These are phyloP conservation scores for Fulvia fulva DNA, from an alignment of 2,329 filamentous ascomycete species.

Conservation along the genomic window DNA sequence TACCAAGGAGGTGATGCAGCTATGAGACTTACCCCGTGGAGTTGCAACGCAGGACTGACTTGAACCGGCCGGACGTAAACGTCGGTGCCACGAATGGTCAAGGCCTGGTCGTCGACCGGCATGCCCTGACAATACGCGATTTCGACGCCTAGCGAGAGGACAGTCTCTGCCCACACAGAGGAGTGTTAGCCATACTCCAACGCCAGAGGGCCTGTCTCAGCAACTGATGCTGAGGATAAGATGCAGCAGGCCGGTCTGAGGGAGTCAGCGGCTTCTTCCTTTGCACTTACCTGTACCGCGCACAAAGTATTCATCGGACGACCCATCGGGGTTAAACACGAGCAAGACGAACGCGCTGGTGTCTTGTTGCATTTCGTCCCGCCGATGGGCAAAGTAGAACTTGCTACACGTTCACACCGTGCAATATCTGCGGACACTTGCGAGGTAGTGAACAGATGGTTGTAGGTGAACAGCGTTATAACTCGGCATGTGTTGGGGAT, in stretches of 20 bases:
- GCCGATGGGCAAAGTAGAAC: background rate
- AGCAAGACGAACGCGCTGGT: background rate
- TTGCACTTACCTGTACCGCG: no score
- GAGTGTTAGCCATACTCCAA: background rate
- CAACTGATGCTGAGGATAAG: no score
- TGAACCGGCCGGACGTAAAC: background rate
- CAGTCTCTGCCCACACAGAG: background rate
- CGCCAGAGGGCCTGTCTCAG: no score
- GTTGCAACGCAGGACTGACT: background rate
- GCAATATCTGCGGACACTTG: no score
- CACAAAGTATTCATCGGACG: no score
- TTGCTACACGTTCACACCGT: background rate
- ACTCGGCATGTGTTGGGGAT: no score
- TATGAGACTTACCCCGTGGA: no score
- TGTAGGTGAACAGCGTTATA: no score
- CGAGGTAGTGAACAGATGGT: no score
- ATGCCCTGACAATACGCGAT: background rate
- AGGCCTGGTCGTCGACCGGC: background rate
- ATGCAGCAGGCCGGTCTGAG: no score
- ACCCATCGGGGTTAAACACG: no score
- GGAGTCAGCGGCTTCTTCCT: no score
- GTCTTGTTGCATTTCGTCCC: background rate
- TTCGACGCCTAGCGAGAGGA: background rate
- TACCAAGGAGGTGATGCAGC: background rate
- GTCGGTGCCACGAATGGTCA: background rate